Percentiles rank a stretch among this genome's conserved stretches.
Conservation (phyloP, 1,139 yeast genomes). For the Geotrichum histeridarum region DNA sequence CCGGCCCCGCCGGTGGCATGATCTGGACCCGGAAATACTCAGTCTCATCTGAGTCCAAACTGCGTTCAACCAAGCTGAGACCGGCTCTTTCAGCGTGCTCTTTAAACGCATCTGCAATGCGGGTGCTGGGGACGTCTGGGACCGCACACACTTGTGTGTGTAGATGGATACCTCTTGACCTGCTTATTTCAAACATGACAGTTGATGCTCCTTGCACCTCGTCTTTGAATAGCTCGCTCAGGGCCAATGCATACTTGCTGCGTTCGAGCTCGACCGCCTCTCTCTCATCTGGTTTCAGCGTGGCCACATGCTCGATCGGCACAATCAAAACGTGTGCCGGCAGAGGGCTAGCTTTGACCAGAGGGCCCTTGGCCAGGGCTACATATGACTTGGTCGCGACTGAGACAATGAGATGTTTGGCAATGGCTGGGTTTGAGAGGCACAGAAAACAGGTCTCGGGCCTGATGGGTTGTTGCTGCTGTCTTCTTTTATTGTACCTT, state of each 20-base stretch:
- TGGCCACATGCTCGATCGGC: slow-evolving; percentile 73
- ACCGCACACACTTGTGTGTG: slow-evolving; percentile 38
- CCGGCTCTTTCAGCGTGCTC: slow-evolving; percentile 25
- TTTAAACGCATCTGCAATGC: slow-evolving; percentile 23
- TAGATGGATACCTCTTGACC: slow-evolving; percentile 35
- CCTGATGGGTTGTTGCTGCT: slow-evolving; percentile 6
- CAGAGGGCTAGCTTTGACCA: slow-evolving; percentile 45
- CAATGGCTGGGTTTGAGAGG: slow-evolving; percentile 71
- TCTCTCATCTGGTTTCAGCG: slow-evolving; percentile 25
- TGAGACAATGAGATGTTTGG: slow-evolving; percentile 73
- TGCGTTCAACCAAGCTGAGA: slow-evolving; percentile 16
- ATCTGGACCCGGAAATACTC: slow-evolving; percentile 5
- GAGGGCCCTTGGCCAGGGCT: slow-evolving; percentile 84
- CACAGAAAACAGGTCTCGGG: slow-evolving; percentile 65
- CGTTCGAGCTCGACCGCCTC: slow-evolving; percentile 21
- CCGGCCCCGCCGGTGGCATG: neutral
- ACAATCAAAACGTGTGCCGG: slow-evolving; percentile 81
- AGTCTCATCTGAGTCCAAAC: slow-evolving; percentile 17
- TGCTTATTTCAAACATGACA: slow-evolving; percentile 32
- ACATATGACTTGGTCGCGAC: slow-evolving; percentile 64
- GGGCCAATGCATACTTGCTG: slow-evolving; percentile 26
- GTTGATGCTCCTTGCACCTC: slow-evolving; percentile 25
- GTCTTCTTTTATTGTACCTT: neutral
- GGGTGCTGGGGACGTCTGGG: slow-evolving; percentile 22
- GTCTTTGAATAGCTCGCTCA: slow-evolving; percentile 27